Conservation (phyloP, 2,329 filamentous ascomycete genomes). For the Setomelanomma holmii region DNA sequence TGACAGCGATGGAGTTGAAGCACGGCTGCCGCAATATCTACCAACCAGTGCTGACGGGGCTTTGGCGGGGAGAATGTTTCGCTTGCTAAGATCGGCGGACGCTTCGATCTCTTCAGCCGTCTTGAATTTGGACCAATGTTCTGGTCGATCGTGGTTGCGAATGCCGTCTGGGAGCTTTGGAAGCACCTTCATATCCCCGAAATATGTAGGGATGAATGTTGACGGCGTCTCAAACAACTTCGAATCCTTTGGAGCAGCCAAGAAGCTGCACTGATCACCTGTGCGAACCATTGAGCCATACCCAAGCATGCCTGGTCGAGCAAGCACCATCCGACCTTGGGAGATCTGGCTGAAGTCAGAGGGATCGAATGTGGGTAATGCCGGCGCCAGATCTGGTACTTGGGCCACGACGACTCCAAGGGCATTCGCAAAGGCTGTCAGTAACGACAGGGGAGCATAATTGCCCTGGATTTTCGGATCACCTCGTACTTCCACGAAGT, state of each 20-base stretch:
- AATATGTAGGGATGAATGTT: slow-evolving; percentile 20
- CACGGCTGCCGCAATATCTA: background rate
- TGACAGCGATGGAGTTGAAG: background rate
- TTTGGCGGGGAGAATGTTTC: slow-evolving; percentile 2
- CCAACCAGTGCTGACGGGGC: background rate
- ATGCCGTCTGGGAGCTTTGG: slow-evolving; percentile 5
- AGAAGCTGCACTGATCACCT: slow-evolving; percentile 17
- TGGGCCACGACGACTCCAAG: slow-evolving; percentile 6
- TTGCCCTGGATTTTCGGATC: slow-evolving; percentile 20
- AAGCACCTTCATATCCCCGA: slow-evolving; percentile 23
- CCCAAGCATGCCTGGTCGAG: slow-evolving; percentile 14
- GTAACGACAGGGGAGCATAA: slow-evolving; percentile 16
- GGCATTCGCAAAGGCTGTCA: slow-evolving; percentile 8
- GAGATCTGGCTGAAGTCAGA: slow-evolving; percentile 26
- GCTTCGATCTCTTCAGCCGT: slow-evolving; percentile 15
- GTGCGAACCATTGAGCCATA: slow-evolving; percentile 20
- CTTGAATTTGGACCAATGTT: slow-evolving; percentile 23
- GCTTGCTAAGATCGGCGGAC: slow-evolving; percentile 3
- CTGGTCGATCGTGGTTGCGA: slow-evolving; percentile 7
- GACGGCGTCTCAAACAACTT: background rate
- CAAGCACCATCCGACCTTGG: slow-evolving; percentile 15
- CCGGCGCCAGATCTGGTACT: background rate
- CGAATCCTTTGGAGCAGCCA: slow-evolving; percentile 3
- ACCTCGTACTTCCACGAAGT: slow-evolving; percentile 27
- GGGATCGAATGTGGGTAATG: slow-evolving; percentile 9